phyloP scores from a whole-genome alignment of 2,329 filamentous ascomycete species.

The Fusarium dimerum region DNA sequence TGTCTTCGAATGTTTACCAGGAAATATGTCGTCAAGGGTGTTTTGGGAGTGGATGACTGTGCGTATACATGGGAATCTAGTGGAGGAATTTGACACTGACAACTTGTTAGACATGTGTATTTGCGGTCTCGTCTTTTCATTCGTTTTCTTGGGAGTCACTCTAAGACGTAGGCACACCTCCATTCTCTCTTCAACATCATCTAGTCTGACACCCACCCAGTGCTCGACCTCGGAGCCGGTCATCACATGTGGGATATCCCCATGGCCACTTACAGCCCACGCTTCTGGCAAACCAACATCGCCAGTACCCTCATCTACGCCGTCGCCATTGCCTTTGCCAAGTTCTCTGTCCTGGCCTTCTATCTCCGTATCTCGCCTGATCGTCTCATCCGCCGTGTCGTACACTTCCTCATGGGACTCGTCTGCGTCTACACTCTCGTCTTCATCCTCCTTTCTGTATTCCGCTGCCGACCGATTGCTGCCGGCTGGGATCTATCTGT shows the following conservation, averaged over 20 bases:
- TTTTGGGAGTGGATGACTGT: conserved; percentile 32
- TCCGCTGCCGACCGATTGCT: conserved; percentile 44
- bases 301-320: conserved; percentile 45
- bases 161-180: conserved; percentile 19
- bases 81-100: neutral
- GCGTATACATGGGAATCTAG: conserved; percentile 1
- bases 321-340: conserved; percentile 39
- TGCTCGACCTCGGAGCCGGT: conserved; percentile 27
- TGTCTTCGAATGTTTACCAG: conserved; percentile 30
- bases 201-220: conserved; percentile 6
- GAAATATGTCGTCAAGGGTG: conserved; percentile 28
- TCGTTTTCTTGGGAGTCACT: conserved; percentile 24
- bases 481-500: conserved; percentile 43
- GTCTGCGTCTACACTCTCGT: conserved; percentile 42
- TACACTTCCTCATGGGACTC: conserved; percentile 33
- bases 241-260: conserved; percentile 33
- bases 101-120: conserved; percentile 29
- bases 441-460: conserved; percentile 40
- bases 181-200: accelerated
- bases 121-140: conserved; percentile 24
- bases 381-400: conserved; percentile 20
- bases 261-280: conserved; percentile 19
- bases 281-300: conserved; percentile 33
- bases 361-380: conserved; percentile 44
- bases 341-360: conserved; percentile 46